These are phyloP conservation scores for Boletales sp. DNA, from an alignment of 768 basidiomycete species.

Conservation along the genomic window DNA sequence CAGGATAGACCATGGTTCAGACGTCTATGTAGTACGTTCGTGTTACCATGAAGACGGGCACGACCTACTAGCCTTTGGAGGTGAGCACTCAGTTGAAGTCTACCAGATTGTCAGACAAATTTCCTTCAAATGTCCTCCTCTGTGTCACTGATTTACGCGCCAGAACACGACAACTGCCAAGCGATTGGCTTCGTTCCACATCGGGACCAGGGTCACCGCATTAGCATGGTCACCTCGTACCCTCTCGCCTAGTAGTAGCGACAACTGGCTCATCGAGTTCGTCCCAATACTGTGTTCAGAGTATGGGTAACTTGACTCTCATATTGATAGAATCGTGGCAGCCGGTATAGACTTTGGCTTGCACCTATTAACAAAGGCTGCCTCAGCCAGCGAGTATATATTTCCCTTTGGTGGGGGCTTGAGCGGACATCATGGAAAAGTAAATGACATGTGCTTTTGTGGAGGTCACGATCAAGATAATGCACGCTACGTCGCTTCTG, in stretches of 20 bases:
- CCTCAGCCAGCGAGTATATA: constrained; percentile 45
- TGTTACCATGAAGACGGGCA: constrained; percentile 58
- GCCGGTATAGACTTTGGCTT: constrained; percentile 69
- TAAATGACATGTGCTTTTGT: constrained; percentile 79
- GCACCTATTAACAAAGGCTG: constrained; percentile 61
- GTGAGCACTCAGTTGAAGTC: constrained; percentile 69
- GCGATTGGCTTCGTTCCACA: constrained; percentile 65
- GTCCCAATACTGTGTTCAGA: constrained; percentile 17
- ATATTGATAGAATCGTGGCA: constrained; percentile 53
- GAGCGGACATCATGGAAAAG: constrained; percentile 74
- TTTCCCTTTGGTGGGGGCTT: constrained; percentile 77
- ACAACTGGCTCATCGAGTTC: constrained; percentile 73
- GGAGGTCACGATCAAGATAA: constrained; percentile 69
- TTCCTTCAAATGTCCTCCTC: neutral
- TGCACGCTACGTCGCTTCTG: constrained; percentile 73
- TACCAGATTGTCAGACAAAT: constrained; percentile 53
- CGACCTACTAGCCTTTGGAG: constrained; percentile 72
- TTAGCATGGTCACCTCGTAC: constrained; percentile 75
- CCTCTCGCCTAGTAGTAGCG: constrained; percentile 59
- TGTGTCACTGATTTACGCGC: constrained; percentile 9
- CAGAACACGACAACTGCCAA: constrained; percentile 44
- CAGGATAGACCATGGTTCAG: constrained; percentile 54
- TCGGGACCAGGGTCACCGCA: constrained; percentile 68
- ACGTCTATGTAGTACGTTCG: constrained; percentile 59
- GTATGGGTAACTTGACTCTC: constrained; percentile 6